These are phyloP conservation scores for Strigomonas culicis DNA, from an alignment of 208 protist genomes.

Conservation along the genomic window DNA sequence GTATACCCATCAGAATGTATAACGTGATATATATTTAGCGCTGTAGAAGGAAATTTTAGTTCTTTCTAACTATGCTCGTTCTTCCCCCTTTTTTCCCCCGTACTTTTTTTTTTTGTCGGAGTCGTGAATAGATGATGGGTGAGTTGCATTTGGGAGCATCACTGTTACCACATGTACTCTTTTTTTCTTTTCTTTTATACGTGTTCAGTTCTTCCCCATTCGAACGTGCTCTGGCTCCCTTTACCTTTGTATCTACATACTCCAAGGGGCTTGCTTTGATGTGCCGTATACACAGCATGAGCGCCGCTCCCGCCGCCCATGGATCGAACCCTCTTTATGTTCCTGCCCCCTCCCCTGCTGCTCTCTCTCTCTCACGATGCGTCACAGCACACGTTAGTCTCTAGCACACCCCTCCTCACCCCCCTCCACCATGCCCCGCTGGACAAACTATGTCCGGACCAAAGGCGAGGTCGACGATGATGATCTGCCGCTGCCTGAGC, in stretches of 20 bases:
- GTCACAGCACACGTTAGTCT: background rate
- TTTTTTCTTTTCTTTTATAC: slow-evolving; percentile 8
- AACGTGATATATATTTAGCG: background rate
- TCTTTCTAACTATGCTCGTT: background rate
- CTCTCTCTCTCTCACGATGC: background rate
- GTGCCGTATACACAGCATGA: too few species aligned
- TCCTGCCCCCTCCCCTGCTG: background rate
- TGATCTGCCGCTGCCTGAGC: slow-evolving; percentile 76
- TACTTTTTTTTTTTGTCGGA: background rate
- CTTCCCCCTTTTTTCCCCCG: background rate
- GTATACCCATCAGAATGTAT: too few species aligned
- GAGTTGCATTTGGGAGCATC: too few species aligned
- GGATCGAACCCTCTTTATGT: slow-evolving; percentile 3
- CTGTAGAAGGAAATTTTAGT: background rate
- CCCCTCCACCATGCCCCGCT: slow-evolving; percentile 55
- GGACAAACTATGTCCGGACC: slow-evolving; percentile 61
- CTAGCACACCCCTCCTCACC: background rate
- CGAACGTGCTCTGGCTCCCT: too few species aligned
- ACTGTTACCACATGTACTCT: background rate
- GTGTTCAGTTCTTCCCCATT: background rate
- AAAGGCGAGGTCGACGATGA: slow-evolving; percentile 79
- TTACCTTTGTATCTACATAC: background rate
- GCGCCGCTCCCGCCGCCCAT: too few species aligned
- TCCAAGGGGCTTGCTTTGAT: slow-evolving; percentile 6
- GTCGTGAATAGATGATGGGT: too few species aligned